Percentiles rank a stretch among this genome's conserved stretches.
These are phyloP conservation scores for Neocallimastix lanati DNA, from an alignment of 192 early-diverging fungal species.

Conservation along the genomic window DNA sequence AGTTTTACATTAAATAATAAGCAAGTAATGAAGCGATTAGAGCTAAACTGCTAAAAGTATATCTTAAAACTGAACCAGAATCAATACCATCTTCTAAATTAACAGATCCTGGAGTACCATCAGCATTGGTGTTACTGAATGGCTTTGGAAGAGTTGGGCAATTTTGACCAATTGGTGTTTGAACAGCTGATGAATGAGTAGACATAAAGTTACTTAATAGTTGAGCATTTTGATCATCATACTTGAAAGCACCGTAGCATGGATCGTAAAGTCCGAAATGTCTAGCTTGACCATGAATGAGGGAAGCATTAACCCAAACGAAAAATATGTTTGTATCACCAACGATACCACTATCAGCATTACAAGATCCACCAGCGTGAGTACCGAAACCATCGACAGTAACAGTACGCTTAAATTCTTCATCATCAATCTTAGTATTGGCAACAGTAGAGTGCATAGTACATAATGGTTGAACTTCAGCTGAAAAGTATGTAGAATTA, in stretches of 20 bases:
- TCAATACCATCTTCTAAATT: not conserved
- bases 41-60: not conserved
- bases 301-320: not conserved
- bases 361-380: not conserved
- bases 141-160: not conserved
- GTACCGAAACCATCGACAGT: not conserved
- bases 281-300: not conserved
- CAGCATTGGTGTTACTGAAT: not conserved
- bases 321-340: not conserved
- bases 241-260: not conserved
- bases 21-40: not conserved
- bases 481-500: not conserved
- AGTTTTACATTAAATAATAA: not conserved
- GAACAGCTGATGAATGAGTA: not conserved
- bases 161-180: not conserved
- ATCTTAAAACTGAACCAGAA: not conserved
- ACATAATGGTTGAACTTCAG: not conserved
- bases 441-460: not conserved
- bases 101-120: not conserved
- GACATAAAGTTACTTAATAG: not conserved
- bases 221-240: not conserved
- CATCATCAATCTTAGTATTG: not conserved
- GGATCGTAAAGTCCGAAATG: not conserved
- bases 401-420: not conserved
- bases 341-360: not conserved